Evolutionary conservation across 192 early-diverging fungal species (phyloP), one percentile per base, ranked within the genome.

Genomic region (Podila clonocystis): DNA sequence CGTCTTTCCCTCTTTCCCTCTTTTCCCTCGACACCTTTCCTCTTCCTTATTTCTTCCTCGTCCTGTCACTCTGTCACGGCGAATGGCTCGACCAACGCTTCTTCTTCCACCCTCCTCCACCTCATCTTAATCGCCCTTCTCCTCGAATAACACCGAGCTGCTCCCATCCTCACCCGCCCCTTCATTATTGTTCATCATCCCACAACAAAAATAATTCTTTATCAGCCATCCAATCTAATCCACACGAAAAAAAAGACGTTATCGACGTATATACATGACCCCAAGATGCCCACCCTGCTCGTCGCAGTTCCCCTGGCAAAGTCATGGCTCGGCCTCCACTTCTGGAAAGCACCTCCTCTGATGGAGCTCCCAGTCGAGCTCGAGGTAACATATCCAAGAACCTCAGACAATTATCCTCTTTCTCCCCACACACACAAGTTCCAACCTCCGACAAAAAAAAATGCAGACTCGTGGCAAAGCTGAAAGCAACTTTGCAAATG

Each of bases 311-410:
- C 77, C 11, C 48, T 80, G 2, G 38, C 36, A 36, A 80, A 73
- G 31, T 45, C 77, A 52, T 73, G 77, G 77, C 31, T 69, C 45
- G 77, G 77, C 4, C 22, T 30, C n/a, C 67, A 59, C 28, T 73
- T 59, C 60, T 80, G 77, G 77, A 65, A 65, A 26, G 50, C 77
- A 20, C 77, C 77, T n/a, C 48, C 66, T 0, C 57, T 80, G 64
- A 80, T 73, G 77, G 71, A 80, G 17, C 62, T 80, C 13, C 77
- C 70, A 15, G 67, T 80, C 20, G 77, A 80, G n/a, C 70, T 80
- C 19, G 77, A 80, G 77, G 77, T 80, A 71, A 34, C 26, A 28
- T 33, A 15, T 2, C 13, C 26, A 33, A 2, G 0, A 3, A 12
- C 29, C 22, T 26, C 59, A 1, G 15, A 26, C 59, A 33, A 17